Base-by-base conservation (phyloP, 148 eudicot genomes). In the Chenopodium formosanum region DNA sequence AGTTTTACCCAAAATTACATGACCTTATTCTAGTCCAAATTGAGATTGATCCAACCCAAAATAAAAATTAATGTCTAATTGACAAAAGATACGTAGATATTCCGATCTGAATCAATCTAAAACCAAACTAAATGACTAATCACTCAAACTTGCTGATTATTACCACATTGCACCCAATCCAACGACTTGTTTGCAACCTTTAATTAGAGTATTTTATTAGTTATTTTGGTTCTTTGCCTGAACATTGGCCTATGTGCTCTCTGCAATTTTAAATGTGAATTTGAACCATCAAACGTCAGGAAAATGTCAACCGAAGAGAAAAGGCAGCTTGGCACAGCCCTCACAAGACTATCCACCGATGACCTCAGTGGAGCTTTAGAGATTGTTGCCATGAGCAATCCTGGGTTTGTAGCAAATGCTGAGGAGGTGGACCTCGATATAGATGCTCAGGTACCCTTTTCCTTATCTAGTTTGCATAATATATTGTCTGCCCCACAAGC, bases 401-500 rank as follows among this genome's bases (percentile, higher is more conserved):
- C 91, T 9, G 79, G 83, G 50, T 91, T 91, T 75, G 79, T 84
- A 69, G 80, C 88, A 67, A 83, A 86, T 69, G 90, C 90, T 22
- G 92, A 89, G 72, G 91, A 90, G 74, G 86, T 93, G 23, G 95
- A 93, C 79, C 89, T 93, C 66, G 95, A 93, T 82, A 87, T 93
- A 9, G 89, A 85, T 82, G 95, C 93, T 29, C 94, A 85, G 97
- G 97, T 93, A 78, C 37, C 12, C 70, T 67, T 67, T 27, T 67
- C 34, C 37, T 67, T 67, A 14, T 29, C 70, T 13, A 25, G 37
- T 67, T 67, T 29, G 70, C 2, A 6, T 37, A 6, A 27, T 66
- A 13, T 27, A 9, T 66, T 17, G 23, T 25, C 25, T 27, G 34
- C 25, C 70, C 70, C 19, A 0, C 34, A 66, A 16, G 34, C 70